phyloP scores from a whole-genome alignment of 106 monocot species.

The Phalaenopsis aphrodite region DNA sequence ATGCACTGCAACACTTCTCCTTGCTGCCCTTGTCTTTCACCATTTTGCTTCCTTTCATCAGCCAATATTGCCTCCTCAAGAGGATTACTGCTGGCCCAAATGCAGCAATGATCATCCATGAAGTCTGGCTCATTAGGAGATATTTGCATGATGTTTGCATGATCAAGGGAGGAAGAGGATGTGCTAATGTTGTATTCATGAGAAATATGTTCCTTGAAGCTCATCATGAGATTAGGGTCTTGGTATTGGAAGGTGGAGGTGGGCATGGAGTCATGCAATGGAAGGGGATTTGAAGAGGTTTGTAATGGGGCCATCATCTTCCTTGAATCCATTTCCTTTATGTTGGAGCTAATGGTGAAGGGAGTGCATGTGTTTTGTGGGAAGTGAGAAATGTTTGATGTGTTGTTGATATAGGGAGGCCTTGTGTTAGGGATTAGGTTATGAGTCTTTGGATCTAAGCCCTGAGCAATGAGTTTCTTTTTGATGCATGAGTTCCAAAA shows the following conservation, averaged over 20 bases:
- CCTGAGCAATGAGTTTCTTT: constrained; percentile 75
- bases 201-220: constrained; percentile 39
- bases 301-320: neutral
- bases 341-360: constrained; percentile 59
- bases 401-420: constrained; percentile 4
- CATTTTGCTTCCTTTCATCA: constrained; percentile 8
- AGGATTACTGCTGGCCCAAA: constrained; percentile 10
- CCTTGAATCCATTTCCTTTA: constrained; percentile 18
- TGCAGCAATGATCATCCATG: constrained; percentile 30
- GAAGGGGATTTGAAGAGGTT: neutral
- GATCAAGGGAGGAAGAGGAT: neutral
- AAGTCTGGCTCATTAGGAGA: constrained; percentile 13
- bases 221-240: constrained; percentile 30
- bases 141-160: neutral
- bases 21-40: neutral
- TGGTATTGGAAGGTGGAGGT: constrained; percentile 28
- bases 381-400: constrained; percentile 24
- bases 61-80: constrained; percentile 12
- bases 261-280: constrained; percentile 14
- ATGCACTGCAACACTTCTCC: neutral
- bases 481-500: constrained; percentile 86
- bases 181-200: neutral
- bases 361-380: constrained; percentile 17
- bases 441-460: constrained; percentile 86
- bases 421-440: constrained; percentile 54